Evolutionary conservation across 2,329 filamentous ascomycete species (phyloP).

Genomic region (Alternaria brassicicola): DNA sequence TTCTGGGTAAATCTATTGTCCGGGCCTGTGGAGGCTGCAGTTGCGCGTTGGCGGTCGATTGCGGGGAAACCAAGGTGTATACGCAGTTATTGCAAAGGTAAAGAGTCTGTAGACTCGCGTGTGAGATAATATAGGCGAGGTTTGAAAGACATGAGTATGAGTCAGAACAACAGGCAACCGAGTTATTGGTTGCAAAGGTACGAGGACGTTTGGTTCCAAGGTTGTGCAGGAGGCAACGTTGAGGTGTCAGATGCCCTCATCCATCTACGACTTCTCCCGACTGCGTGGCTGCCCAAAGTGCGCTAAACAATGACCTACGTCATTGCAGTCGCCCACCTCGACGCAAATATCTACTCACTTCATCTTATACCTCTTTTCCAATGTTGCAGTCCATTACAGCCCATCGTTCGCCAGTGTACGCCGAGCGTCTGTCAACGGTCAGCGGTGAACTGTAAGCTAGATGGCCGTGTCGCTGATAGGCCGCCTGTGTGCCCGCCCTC

Average conservation of each 20-base stretch:
- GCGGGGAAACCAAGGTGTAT: conserved; percentile 31
- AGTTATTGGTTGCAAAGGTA: conserved; percentile 8
- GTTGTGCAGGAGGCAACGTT: conserved; percentile 13
- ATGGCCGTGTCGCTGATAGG: conserved; percentile 7
- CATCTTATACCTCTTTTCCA: neutral
- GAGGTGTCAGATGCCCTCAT: conserved; percentile 10
- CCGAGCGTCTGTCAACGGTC: neutral
- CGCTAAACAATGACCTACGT: conserved; percentile 25
- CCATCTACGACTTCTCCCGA: conserved; percentile 15
- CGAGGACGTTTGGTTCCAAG: conserved; percentile 3
- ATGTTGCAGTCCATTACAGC: neutral
- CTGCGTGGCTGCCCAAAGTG: conserved; percentile 16
- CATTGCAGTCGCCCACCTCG: conserved; percentile 8
- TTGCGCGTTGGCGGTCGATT: conserved; percentile 16
- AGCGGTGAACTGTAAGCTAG: neutral
- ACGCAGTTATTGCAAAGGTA: conserved; percentile 44
- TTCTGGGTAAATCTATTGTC: neutral
- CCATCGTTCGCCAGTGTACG: neutral
- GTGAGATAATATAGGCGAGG: conserved; percentile 31
- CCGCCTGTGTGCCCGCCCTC: neutral
- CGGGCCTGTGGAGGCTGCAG: conserved; percentile 18
- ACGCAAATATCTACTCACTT: neutral
- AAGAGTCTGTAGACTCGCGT: conserved; percentile 37
- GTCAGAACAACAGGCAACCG: conserved; percentile 32
- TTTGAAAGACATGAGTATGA: conserved; percentile 44